Conservation (phyloP, 1,284 basidiomycete species). For the Vanrija sp. region DNA sequence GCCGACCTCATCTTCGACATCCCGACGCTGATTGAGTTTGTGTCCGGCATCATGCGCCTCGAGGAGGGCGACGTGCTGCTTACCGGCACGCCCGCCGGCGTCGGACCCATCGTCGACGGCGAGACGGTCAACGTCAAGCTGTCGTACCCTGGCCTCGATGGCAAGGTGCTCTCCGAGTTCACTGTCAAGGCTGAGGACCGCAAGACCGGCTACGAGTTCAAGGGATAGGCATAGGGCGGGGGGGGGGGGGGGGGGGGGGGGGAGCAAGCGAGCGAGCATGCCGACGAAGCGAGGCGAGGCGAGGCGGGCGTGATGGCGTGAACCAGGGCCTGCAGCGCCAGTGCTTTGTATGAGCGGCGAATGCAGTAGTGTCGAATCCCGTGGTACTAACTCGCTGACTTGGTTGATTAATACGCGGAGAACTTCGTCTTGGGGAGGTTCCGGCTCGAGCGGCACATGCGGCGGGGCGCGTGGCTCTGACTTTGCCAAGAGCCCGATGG, state of each 20-base stretch:
- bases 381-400: too few relatives aligned
- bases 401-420: too few relatives aligned
- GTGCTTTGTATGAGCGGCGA: too few relatives aligned
- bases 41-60: constrained; percentile 92
- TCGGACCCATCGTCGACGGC: constrained; percentile 71
- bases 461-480: too few relatives aligned
- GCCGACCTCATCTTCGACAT: constrained; percentile 91
- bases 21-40: constrained; percentile 82
- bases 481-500: too few relatives aligned
- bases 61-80: constrained; percentile 89
- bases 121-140: constrained; percentile 76
- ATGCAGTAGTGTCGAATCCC: too few relatives aligned
- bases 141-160: constrained; percentile 54
- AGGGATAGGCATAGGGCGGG: constrained; percentile 15
- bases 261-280: too few relatives aligned
- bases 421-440: too few relatives aligned
- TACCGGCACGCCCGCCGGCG: constrained; percentile 84
- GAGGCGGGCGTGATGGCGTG: too few relatives aligned
- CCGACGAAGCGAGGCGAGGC: too few relatives aligned
- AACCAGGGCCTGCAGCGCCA: too few relatives aligned
- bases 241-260: neutral
- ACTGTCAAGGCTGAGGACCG: constrained; percentile 65
- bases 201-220: constrained; percentile 67
- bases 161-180: constrained; percentile 60
- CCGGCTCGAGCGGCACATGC: too few relatives aligned